These are phyloP conservation scores for Plasmodium blacklocki DNA, from an alignment of 169 alveolate species.

Conservation along the genomic window DNA sequence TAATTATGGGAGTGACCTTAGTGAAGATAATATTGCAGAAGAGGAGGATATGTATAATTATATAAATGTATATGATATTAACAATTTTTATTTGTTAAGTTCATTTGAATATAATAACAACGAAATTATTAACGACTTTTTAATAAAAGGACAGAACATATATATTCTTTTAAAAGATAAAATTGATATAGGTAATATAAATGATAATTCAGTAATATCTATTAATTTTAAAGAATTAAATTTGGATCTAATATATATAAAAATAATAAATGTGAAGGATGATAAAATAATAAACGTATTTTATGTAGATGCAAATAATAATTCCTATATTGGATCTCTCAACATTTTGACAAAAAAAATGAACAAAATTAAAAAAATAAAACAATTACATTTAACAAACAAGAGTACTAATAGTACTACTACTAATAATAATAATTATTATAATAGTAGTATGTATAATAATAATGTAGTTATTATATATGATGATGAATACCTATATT, in stretches of 20 bases:
- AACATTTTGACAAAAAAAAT: slow-evolving; percentile 9
- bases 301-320: slow-evolving; percentile 36
- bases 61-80: slow-evolving; percentile 35
- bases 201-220: slow-evolving; percentile 15
- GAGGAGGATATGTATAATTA: slow-evolving; percentile 25
- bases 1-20: background rate
- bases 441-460: slow-evolving; percentile 5
- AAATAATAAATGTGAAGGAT: background rate
- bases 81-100: slow-evolving; percentile 22
- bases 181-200: slow-evolving; percentile 60
- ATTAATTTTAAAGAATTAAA: slow-evolving; percentile 37
- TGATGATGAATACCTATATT: slow-evolving; percentile 32
- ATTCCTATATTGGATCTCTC: slow-evolving; percentile 9
- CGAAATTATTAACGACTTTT: slow-evolving; percentile 52
- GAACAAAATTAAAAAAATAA: slow-evolving; percentile 20
- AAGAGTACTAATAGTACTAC: slow-evolving; percentile 22
- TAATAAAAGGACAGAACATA: slow-evolving; percentile 39
- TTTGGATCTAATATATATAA: slow-evolving; percentile 28
- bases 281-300: slow-evolving; percentile 11
- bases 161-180: slow-evolving; percentile 22
- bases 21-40: background rate
- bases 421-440: background rate
- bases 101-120: slow-evolving; percentile 36
- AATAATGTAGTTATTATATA: slow-evolving; percentile 40
- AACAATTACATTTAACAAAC: slow-evolving; percentile 12